A percentile compares a stretch with the other conserved stretches of the same genome.
These are phyloP conservation scores for Solanum lignicaule DNA, from an alignment of 257 asterid species.

Conservation along the genomic window DNA sequence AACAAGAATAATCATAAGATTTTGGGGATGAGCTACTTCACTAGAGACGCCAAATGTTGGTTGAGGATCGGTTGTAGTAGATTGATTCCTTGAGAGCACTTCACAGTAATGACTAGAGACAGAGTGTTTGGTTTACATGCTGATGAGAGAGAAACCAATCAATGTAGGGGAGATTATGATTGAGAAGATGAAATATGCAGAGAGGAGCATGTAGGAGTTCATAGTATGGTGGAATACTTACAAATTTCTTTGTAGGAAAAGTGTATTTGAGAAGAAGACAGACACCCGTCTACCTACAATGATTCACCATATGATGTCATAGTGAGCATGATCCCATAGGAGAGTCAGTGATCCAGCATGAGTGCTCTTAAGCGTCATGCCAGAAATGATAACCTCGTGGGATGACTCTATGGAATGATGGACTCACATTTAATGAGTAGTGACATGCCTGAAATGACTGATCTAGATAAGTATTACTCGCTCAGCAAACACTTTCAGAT, in stretches of 20 bases:
- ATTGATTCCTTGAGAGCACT: background rate
- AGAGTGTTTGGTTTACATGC: background rate
- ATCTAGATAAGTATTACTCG: background rate
- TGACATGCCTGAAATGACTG: background rate
- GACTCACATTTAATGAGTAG: background rate
- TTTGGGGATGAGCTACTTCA: background rate
- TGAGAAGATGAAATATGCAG: background rate
- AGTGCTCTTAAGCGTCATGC: too few species aligned
- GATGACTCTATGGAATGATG: background rate
- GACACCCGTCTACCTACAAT: background rate
- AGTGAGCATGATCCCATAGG: too few species aligned
- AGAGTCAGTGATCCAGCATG: too few species aligned
- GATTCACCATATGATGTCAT: background rate
- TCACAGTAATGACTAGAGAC: background rate
- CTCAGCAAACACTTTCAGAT: background rate
- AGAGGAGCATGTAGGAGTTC: background rate
- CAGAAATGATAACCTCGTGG: background rate
- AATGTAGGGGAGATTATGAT: background rate
- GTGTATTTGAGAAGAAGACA: background rate
- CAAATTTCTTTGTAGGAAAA: background rate
- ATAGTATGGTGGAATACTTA: background rate
- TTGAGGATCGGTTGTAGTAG: background rate
- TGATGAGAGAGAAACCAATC: too few species aligned
- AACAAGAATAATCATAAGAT: too few species aligned
- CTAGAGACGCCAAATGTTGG: background rate